A percentile compares a stretch with the other conserved stretches of the same genome.
phyloP scores from a whole-genome alignment of 2,329 filamentous ascomycete species.

The Trichoderma aggressivum region DNA sequence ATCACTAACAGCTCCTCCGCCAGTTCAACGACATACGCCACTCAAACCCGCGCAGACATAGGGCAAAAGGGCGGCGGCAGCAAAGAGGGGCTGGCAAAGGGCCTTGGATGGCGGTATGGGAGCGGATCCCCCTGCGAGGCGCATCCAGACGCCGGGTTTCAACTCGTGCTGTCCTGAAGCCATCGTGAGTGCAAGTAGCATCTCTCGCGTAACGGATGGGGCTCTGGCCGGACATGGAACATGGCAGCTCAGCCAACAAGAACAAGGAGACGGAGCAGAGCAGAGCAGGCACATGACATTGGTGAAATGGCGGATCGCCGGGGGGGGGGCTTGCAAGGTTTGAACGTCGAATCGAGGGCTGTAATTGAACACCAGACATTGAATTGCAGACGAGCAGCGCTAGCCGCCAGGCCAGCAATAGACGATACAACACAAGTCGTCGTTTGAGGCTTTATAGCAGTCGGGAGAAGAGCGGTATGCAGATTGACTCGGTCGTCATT shows the following conservation, averaged over 20 bases:
- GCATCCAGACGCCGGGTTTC: conserved; percentile 8
- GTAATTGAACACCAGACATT: conserved; percentile 2
- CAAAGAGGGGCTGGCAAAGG: conserved; percentile 11
- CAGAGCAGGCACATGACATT: background rate
- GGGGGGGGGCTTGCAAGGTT: background rate
- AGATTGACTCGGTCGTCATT: background rate
- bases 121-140: conserved; percentile 12
- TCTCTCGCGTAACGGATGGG: background rate
- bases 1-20: conserved; percentile 1
- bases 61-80: conserved; percentile 14
- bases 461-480: conserved; percentile 8
- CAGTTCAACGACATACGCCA: conserved; percentile 1
- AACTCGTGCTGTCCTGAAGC: background rate
- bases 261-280: background rate
- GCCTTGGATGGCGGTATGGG: conserved; percentile 11
- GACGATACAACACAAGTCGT: background rate
- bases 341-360: background rate
- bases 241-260: background rate
- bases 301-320: background rate
- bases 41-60: background rate
- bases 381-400: background rate
- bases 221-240: background rate
- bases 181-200: conserved; percentile 2
- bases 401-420: background rate
- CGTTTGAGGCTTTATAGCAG: background rate